Base-by-base conservation (phyloP, 805 yeast genomes). In the Yamadazyma paraphyllophila region DNA sequence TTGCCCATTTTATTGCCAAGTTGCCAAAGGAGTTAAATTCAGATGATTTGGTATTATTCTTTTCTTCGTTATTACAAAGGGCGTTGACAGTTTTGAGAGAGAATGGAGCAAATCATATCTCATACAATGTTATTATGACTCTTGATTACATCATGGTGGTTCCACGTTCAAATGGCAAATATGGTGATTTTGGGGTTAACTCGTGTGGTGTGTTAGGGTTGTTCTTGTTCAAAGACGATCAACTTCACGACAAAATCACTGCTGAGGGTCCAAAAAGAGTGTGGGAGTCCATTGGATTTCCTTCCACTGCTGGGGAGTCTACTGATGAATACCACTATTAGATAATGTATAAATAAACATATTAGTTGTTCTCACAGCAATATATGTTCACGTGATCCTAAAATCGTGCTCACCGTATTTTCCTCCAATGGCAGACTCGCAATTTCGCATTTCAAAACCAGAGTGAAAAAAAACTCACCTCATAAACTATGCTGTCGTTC, bases 111-210 rank as follows among this genome's bases (percentile, higher is more conserved):
- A 53, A 58, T n/a, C 69, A 71, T 36, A 68, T 82, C 41, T 85
- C 92, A 32, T 92, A 88, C 64, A 92, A 92, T 60, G 81, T 91
- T 30, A 67, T 89, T 36, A 80, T 92, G 76, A 89, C 95, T 39
- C 81, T 81, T 40, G 77, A 81, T 43, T 92, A 94, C 88, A 79
- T 92, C 67, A 79, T 90, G 79, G 63, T 87, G 16, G 83, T 90
- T n/a, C 98, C 99, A 13, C 78, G 97, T 57, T 70, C 84, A 2
- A 57, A 61, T 13, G 83, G 85, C 1, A 69, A 66, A 41, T 82
- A 73, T 56, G 73, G 75, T 36, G 70, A 69, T 7, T 65, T 83
- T 26, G 85, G 92, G 47, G 76, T 90, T 54, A 92, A 92, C 60
- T 76, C 96, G 0, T 77, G 89, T 38, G 97, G 96, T 0, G 80